Conservation (phyloP, 371 early-diverging fungal genomes). For the Blakeslea trispora region DNA sequence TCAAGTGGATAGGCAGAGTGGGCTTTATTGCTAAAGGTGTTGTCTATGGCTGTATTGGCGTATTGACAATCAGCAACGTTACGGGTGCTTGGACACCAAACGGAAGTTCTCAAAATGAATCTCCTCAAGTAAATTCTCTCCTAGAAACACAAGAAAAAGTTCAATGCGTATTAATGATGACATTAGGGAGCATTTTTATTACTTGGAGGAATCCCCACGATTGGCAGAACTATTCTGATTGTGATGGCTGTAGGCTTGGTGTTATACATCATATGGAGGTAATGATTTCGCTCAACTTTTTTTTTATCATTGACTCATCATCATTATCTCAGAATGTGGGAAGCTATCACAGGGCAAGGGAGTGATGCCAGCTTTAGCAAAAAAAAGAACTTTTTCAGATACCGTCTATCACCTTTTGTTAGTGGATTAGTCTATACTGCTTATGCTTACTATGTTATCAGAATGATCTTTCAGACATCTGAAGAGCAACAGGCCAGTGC, state of each 20-base stretch:
- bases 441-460: conserved; percentile 46
- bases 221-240: conserved; percentile 43
- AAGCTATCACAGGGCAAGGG: conserved; percentile 50
- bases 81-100: conserved; percentile 43
- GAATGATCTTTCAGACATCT: conserved; percentile 43
- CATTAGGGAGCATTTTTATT: conserved; percentile 46
- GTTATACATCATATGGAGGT: conserved; percentile 53
- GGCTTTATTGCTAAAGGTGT: conserved; percentile 52
- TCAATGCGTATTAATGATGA: background rate
- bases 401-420: conserved; percentile 50
- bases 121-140: conserved; percentile 47
- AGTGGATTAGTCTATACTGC: conserved; percentile 46
- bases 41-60: conserved; percentile 53
- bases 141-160: background rate
- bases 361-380: conserved; percentile 38
- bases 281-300: background rate
- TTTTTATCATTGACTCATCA: background rate
- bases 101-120: conserved; percentile 46
- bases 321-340: conserved; percentile 38
- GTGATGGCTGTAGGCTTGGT: conserved; percentile 46
- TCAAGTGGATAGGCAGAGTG: conserved; percentile 35
- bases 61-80: conserved; percentile 42
- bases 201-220: conserved; percentile 41
- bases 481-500: conserved; percentile 39
- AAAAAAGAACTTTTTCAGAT: conserved; percentile 49